These are phyloP conservation scores for Lasiodiplodia gonubiensis DNA, from an alignment of 2,329 filamentous ascomycete genomes.

Conservation along the genomic window DNA sequence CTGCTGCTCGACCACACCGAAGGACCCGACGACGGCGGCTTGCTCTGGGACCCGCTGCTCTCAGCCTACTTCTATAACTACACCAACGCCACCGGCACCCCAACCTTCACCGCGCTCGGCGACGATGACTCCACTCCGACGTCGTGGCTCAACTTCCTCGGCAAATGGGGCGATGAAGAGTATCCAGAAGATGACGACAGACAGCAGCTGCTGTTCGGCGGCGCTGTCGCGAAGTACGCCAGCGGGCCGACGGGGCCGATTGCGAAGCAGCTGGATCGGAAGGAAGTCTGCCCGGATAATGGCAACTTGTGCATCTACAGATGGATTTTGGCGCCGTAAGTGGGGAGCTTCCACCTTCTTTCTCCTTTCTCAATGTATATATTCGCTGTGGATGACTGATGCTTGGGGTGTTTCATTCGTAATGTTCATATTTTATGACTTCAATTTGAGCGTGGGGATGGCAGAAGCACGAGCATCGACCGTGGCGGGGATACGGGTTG, in stretches of 20 bases:
- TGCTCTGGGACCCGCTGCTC: slow-evolving; percentile 65
- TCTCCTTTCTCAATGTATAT: background rate
- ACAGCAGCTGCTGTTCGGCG: slow-evolving; percentile 52
- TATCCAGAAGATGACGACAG: slow-evolving; percentile 59
- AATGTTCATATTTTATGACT: background rate
- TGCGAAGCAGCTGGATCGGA: slow-evolving; percentile 63
- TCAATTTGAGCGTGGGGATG: too few relatives aligned
- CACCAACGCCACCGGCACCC: slow-evolving; percentile 37
- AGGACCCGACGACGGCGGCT: slow-evolving; percentile 61
- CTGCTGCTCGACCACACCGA: slow-evolving; percentile 60
- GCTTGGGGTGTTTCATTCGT: background rate
- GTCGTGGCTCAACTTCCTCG: slow-evolving; percentile 62
- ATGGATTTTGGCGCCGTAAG: slow-evolving; percentile 44
- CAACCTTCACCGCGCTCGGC: slow-evolving; percentile 56
- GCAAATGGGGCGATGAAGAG: slow-evolving; percentile 67
- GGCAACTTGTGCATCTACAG: slow-evolving; percentile 53
- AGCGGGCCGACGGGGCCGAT: slow-evolving; percentile 66
- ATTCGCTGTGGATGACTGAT: background rate
- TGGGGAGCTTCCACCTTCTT: background rate
- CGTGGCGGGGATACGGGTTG: too few relatives aligned
- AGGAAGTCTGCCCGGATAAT: slow-evolving; percentile 62
- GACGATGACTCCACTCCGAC: slow-evolving; percentile 51
- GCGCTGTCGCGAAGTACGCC: slow-evolving; percentile 54
- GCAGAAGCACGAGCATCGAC: too few relatives aligned
- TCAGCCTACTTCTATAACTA: slow-evolving; percentile 64